Base-by-base conservation (phyloP, 1,139 yeast genomes). In the Candida tropicalis region DNA sequence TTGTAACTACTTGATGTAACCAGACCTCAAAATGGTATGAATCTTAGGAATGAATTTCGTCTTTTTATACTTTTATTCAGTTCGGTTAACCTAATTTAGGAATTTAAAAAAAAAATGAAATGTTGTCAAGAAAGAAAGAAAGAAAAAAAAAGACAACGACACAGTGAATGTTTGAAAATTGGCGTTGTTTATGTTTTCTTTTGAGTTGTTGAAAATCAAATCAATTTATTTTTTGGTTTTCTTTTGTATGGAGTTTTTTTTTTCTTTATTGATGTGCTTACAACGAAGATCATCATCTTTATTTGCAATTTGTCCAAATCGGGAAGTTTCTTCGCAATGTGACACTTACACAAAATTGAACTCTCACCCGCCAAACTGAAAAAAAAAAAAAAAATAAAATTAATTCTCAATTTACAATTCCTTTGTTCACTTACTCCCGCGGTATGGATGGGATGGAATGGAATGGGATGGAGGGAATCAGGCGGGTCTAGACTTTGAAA, bases 191-290 rank as follows among this genome's bases (percentile, higher is more conserved):
- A 20, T 15, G 13, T 31, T 31, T 20, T 20, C n/a, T n/a, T n/a
- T n/a, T n/a, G n/a, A n/a, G n/a, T n/a, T 31, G 35, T 31, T 31
- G 35, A 31, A 31, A 31, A 18, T n/a, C 35, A 17, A 11, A 31
- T 31, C 35, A 18, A 20, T 12, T 15, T 18, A 17, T 31, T 31
- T 31, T 16, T 15, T 28, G 3, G 16, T 31, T 10, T 6, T 9
- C 15, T 31, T 16, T 13, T 4, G 17, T 31, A n/a, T n/a, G n/a
- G n/a, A n/a, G n/a, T 28, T 8, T 31, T 31, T 10, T 6, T 9
- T 20, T 31, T 16, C 15, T 4, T 31, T 31, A n/a, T n/a, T n/a
- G n/a, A n/a, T n/a, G 22, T 25, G 18, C 32, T 11, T 28, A 15
- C 33, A 29, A 29, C 23, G 33, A 29, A 29, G 33, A 29, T 16